Base-by-base conservation (phyloP, 495 filamentous ascomycete genomes). In the Annulohypoxylon bovei region DNA sequence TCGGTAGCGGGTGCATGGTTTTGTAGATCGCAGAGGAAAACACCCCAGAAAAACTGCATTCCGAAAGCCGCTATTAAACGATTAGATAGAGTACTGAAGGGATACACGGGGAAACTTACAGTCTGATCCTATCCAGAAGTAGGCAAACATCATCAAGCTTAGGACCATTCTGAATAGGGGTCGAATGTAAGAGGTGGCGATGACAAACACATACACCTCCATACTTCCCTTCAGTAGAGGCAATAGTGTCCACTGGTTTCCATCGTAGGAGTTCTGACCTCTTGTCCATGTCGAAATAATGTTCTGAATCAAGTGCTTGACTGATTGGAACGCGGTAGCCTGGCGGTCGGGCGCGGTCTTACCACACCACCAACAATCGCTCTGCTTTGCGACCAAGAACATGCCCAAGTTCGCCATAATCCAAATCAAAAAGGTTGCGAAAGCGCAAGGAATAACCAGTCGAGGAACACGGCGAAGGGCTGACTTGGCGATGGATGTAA, bases 171-270 rank as follows among this genome's bases (percentile, higher is more conserved):
- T 83, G 72, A 83, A 88, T 47, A 82, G 79, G 52, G 86, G 84
- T 64, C 83, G 85, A 67, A 87, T 80, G 68, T 86, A 88, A 74
- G 85, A 80, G 0, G 85, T 87, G 2, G 85, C 86, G 16, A 86
- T 76, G 3, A 89, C 75, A 39, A 87, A 79, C 11, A 85, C 78
- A 62, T 89, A 91, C 2, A 90, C 84, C 57, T 87, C 73, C 84
- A 90, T 88, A 18, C 86, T 87, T 4, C 87, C 87, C 70, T 85
- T 83, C 30, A 91, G 76, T 46, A 91, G 71, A 1, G 87, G 88
- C n/a, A 88, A 75, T 35, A 91, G 68, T 4, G 89, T 88, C 89
- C 89, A 91, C 70, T 90, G 88, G 50, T 90, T 87, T 27, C 84
- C 85, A 68, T 90, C 89, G 67, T 89, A 91, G 16, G 80, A 77